phyloP scores from a whole-genome alignment of 192 early-diverging fungal genomes.

The Thamnidium elegans region DNA sequence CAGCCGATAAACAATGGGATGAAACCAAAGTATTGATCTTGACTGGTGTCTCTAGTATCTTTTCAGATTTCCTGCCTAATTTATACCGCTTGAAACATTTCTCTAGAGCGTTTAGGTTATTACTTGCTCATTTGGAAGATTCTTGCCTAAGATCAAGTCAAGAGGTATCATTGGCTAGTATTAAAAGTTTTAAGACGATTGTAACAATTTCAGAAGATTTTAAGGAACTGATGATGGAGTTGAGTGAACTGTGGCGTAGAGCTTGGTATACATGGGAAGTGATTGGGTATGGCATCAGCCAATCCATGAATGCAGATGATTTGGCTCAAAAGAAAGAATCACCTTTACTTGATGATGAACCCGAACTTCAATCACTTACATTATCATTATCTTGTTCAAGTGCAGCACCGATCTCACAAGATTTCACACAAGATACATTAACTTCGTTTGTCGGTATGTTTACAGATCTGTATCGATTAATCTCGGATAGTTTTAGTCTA shows the following conservation, averaged over 20 bases:
- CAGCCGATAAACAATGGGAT: slow-evolving; percentile 82
- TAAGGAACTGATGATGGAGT: slow-evolving; percentile 13
- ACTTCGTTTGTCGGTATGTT: slow-evolving; percentile 62
- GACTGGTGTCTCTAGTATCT: slow-evolving; percentile 64
- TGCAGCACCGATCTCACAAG: slow-evolving; percentile 28
- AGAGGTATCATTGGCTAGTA: slow-evolving; percentile 74
- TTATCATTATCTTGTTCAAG: slow-evolving; percentile 22
- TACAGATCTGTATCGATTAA: slow-evolving; percentile 56
- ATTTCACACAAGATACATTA: slow-evolving; percentile 73
- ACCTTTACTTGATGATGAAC: background rate
- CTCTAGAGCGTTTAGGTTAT: slow-evolving; percentile 62
- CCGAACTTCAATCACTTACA: slow-evolving; percentile 29
- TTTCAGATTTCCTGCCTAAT: slow-evolving; percentile 62
- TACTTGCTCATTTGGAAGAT: slow-evolving; percentile 72
- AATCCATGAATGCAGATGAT: slow-evolving; percentile 2
- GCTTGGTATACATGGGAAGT: slow-evolving; percentile 69
- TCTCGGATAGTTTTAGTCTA: slow-evolving; percentile 48
- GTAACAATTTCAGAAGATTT: slow-evolving; percentile 46
- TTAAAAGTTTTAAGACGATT: slow-evolving; percentile 67
- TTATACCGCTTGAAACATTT: slow-evolving; percentile 63
- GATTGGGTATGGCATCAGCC: slow-evolving; percentile 67
- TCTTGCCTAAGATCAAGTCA: slow-evolving; percentile 63
- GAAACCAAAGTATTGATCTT: slow-evolving; percentile 81
- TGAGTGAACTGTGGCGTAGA: slow-evolving; percentile 55
- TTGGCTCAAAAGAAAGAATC: background rate